Conservation (phyloP, 1,284 basidiomycete genomes). For the Pseudozyma tsukubaensis region DNA sequence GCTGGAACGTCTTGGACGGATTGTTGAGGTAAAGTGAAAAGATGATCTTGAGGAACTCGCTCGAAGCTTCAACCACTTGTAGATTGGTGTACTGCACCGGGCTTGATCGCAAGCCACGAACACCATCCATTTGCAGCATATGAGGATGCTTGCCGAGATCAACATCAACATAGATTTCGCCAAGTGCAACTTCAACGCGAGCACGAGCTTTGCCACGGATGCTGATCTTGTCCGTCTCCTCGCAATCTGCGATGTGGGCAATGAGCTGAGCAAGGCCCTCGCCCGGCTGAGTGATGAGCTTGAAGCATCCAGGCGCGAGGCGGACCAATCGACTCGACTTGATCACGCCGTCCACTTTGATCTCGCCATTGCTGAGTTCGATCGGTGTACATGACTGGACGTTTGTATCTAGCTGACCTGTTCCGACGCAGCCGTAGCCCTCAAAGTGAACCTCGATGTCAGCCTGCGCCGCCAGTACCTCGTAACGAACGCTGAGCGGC, state of each 20-base stretch:
- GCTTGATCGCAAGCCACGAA: slow-evolving; percentile 39
- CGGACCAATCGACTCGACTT: slow-evolving; percentile 19
- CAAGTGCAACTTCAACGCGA: slow-evolving; percentile 45
- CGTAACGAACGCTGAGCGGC: slow-evolving; percentile 48
- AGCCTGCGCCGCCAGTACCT: slow-evolving; percentile 38
- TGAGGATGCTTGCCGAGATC: slow-evolving; percentile 42
- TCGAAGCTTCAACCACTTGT: slow-evolving; percentile 48
- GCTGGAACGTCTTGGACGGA: slow-evolving; percentile 42
- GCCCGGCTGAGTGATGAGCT: slow-evolving; percentile 21
- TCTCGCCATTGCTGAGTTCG: background rate
- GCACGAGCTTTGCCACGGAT: slow-evolving; percentile 46
- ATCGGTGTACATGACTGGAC: slow-evolving; percentile 26
- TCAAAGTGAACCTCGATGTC: slow-evolving; percentile 56
- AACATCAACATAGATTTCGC: slow-evolving; percentile 44
- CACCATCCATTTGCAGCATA: slow-evolving; percentile 30
- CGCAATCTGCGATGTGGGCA: slow-evolving; percentile 49
- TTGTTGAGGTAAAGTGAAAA: slow-evolving; percentile 59
- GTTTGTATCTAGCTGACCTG: slow-evolving; percentile 31
- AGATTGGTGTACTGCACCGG: slow-evolving; percentile 57
- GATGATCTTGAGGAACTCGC: slow-evolving; percentile 46
- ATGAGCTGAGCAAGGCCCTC: slow-evolving; percentile 46
- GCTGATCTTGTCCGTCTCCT: slow-evolving; percentile 50
- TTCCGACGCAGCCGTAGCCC: slow-evolving; percentile 48
- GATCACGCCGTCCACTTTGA: background rate
- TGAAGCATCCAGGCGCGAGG: slow-evolving; percentile 31